Evolutionary conservation across 352 stramenopile genomes (phyloP).

Genomic region (Plasmopara viticola): DNA sequence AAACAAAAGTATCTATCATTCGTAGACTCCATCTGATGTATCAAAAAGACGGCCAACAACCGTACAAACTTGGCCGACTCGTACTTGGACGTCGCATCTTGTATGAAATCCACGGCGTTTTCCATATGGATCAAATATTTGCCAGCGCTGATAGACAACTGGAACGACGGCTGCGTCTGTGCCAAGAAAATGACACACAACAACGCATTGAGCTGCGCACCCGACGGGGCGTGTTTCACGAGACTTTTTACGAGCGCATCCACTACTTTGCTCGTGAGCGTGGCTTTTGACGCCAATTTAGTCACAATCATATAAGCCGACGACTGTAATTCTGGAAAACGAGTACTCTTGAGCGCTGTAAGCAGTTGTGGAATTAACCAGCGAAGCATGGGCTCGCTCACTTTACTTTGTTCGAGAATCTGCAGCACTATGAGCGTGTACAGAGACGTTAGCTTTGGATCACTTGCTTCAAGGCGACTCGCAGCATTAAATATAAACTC

Average conservation of each 20-base stretch:
- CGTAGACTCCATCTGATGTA: constrained; percentile 26
- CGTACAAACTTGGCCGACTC: constrained; percentile 68
- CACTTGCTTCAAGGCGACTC: constrained; percentile 48
- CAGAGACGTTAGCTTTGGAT: constrained; percentile 81
- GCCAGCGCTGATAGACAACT: constrained; percentile 39
- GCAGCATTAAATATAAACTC: constrained; percentile 66
- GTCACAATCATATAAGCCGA: constrained; percentile 82
- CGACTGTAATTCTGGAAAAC: constrained; percentile 70
- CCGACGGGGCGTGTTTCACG: constrained; percentile 63
- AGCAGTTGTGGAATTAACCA: constrained; percentile 79
- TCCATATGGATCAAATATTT: constrained; percentile 68
- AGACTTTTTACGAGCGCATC: constrained; percentile 68
- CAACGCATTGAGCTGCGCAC: constrained; percentile 65
- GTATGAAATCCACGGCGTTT: constrained; percentile 56
- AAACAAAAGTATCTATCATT: constrained; percentile 38
- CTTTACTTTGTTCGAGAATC: constrained; percentile 58
- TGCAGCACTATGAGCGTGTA: constrained; percentile 78
- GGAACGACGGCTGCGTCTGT: constrained; percentile 66
- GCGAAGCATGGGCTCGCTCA: constrained; percentile 66
- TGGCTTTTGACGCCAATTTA: constrained; percentile 77
- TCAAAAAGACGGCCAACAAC: constrained; percentile 45
- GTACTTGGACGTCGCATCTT: constrained; percentile 60
- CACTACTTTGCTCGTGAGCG: constrained; percentile 63
- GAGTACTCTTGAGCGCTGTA: constrained; percentile 52
- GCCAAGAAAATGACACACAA: constrained; percentile 71